Base-by-base conservation (phyloP, 2,329 filamentous ascomycete genomes). In the Stachybotrys elegans region DNA sequence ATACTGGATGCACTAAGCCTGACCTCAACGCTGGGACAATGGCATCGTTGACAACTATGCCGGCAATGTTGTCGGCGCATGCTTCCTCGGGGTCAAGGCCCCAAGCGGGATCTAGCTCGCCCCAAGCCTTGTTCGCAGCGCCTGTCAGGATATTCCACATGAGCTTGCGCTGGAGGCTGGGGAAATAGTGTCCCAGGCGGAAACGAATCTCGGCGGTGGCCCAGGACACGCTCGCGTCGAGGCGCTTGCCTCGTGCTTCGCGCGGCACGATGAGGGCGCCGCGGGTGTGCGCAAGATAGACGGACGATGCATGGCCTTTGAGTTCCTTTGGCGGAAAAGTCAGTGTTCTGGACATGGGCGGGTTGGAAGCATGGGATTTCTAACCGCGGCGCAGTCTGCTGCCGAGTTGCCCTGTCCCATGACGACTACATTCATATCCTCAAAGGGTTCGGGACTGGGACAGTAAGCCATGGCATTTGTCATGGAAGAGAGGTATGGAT, bases 351-450 rank as follows among this genome's bases (percentile, higher is more conserved):
- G 1, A 22, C 4, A 13, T 9, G n/a, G n/a, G 14, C 13, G 14
- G 8, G 9, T 20, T 4, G 13, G 35, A 31, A n/a, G n/a, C 8
- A 34, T 12, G 9, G 31, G n/a, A 16, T n/a, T 20, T 34, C 51
- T 8, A 45, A 56, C 55, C 4, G 52, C 48, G 2, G 50, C 54
- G 12, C 49, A 51, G 25, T 59, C 58, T 21, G 44, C 48, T 4
- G 55, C 53, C 2, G 58, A 56, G 34, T 58, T 59, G 3, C 57
- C 58, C 34, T 57, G 51, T 6, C 57, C 57, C 4, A 59, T 41
- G 6, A 59, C 49, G 5, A 59, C 27, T 3, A 58, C 53, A 8
- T 46, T 57, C 38, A 55, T 52, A 4, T 44, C 52, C 5, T 44
- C 36, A 27, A 50, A 55, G 6, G 48, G 42, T n/a, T 49, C 43